Percentiles rank a stretch among this genome's conserved stretches.
Evolutionary conservation across 2,329 filamentous ascomycete genomes (phyloP).

Genomic region (Simplicillium sp.): DNA sequence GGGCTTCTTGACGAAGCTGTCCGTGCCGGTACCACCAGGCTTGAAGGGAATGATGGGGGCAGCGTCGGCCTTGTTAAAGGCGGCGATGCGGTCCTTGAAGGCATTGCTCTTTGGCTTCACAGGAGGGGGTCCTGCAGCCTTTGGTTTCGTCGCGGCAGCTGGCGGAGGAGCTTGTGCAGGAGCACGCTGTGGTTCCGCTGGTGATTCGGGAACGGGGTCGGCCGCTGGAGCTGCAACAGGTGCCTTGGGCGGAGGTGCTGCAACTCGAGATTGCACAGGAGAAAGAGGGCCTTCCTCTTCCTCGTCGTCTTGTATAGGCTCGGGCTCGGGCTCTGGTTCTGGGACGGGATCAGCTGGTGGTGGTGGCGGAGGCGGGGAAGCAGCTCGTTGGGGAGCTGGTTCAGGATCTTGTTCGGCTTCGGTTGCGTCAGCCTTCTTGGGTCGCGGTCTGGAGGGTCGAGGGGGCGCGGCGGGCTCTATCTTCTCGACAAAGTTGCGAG

Average conservation of each 20-base stretch:
- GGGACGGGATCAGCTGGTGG: constrained; percentile 20
- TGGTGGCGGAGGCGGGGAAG: constrained; percentile 23
- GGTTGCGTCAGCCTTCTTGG: constrained; percentile 41
- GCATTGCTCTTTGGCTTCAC: constrained; percentile 70
- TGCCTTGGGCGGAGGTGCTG: constrained; percentile 14
- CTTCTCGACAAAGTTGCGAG: constrained; percentile 93
- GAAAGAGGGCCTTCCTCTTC: constrained; percentile 22
- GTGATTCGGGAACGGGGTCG: constrained; percentile 11
- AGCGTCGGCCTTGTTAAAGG: constrained; percentile 86
- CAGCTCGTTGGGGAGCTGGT: constrained; percentile 23
- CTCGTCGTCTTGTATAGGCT: constrained; percentile 15
- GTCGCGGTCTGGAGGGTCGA: constrained; percentile 65
- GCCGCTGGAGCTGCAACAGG: constrained; percentile 16
- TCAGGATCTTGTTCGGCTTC: constrained; percentile 16
- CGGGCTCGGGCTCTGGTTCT: constrained; percentile 20
- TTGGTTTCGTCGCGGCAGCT: constrained; percentile 26
- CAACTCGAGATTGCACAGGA: constrained; percentile 20
- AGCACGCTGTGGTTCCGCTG: constrained; percentile 25
- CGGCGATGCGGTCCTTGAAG: constrained; percentile 92
- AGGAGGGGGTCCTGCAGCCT: constrained; percentile 47
- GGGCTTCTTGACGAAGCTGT: constrained; percentile 85
- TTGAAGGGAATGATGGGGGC: constrained; percentile 87
- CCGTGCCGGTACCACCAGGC: constrained; percentile 54
- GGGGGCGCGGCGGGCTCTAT: constrained; percentile 88
- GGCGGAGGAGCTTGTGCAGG: constrained; percentile 25